These are phyloP conservation scores for Vitis hybrid DNA, from an alignment of 177 flowering plant species.

Conservation along the genomic window DNA sequence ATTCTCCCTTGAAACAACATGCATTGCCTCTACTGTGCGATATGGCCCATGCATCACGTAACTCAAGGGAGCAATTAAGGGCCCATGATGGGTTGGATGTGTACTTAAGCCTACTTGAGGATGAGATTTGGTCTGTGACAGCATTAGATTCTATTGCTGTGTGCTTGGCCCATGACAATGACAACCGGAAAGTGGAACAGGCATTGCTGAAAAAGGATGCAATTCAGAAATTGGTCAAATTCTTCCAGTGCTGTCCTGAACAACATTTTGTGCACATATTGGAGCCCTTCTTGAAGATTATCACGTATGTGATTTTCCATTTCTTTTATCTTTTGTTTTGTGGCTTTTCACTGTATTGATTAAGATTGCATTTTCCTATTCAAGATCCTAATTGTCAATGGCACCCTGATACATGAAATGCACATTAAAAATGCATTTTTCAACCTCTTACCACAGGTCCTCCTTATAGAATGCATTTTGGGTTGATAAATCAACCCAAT, in stretches of 20 bases:
- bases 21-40: constrained; percentile 96
- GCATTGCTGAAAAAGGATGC: constrained; percentile 92
- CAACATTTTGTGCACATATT: constrained; percentile 91
- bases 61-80: constrained; percentile 94
- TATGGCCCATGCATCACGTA: constrained; percentile 99
- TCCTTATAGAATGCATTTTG: too few species aligned
- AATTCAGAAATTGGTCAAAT: constrained; percentile 91
- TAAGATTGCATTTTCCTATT: not conserved
- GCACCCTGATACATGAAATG: not conserved
- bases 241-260: constrained; percentile 93
- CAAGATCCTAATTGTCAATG: constrained; percentile 1
- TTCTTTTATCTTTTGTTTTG: not conserved
- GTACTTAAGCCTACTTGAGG: constrained; percentile 93
- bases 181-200: constrained; percentile 90
- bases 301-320: constrained; percentile 58
- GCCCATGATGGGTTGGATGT: constrained; percentile 96
- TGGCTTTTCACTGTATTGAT: not conserved
- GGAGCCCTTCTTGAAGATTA: constrained; percentile 94
- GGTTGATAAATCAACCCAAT: too few species aligned
- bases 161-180: constrained; percentile 95
- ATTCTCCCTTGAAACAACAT: constrained; percentile 80
- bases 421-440: too few species aligned
- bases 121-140: constrained; percentile 93
- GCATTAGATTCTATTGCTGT: constrained; percentile 96
- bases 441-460: too few species aligned